Conservation (phyloP, 2,329 filamentous ascomycete genomes). For the Xylaria sp. region DNA sequence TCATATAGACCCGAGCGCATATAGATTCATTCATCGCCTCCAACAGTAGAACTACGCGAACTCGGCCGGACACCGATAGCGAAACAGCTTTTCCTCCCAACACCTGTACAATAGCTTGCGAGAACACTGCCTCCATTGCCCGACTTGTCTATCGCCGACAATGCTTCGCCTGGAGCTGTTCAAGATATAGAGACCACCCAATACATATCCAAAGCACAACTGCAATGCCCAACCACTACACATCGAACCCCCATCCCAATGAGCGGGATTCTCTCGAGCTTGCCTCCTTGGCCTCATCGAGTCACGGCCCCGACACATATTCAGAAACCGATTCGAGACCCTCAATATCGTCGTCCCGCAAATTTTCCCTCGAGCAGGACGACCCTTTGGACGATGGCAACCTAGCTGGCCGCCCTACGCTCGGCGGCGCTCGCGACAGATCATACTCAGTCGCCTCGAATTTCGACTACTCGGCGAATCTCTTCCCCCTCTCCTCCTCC, state of each 20-base stretch:
- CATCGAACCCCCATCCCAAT: conserved; percentile 56
- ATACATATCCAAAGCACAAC: conserved; percentile 17
- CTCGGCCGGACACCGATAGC: conserved; percentile 16
- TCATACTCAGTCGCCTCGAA: conserved; percentile 91
- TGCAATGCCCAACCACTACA: conserved; percentile 57
- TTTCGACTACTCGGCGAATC: conserved; percentile 93
- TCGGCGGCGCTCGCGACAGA: conserved; percentile 62
- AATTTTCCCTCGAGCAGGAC: conserved; percentile 87
- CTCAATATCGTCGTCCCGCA: conserved; percentile 92
- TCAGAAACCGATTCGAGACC: conserved; percentile 79
- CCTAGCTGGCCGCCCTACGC: conserved; percentile 56
- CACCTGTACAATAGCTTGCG: not conserved
- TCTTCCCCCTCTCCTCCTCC: conserved; percentile 91
- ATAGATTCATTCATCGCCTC: conserved; percentile 11
- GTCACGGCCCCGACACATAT: conserved; percentile 68
- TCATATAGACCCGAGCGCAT: conserved; percentile 15
- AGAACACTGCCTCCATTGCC: not conserved
- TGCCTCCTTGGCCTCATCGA: conserved; percentile 90
- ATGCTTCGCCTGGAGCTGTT: conserved; percentile 23
- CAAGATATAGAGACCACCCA: conserved; percentile 26
- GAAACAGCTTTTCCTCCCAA: conserved; percentile 4
- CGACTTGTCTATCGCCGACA: conserved; percentile 12
- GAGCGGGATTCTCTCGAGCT: conserved; percentile 94
- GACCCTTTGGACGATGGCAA: conserved; percentile 77
- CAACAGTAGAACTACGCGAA: not conserved